Evolutionary conservation across 179 eudicot genomes (phyloP).

Genomic region (Vitellaria paradoxa): DNA sequence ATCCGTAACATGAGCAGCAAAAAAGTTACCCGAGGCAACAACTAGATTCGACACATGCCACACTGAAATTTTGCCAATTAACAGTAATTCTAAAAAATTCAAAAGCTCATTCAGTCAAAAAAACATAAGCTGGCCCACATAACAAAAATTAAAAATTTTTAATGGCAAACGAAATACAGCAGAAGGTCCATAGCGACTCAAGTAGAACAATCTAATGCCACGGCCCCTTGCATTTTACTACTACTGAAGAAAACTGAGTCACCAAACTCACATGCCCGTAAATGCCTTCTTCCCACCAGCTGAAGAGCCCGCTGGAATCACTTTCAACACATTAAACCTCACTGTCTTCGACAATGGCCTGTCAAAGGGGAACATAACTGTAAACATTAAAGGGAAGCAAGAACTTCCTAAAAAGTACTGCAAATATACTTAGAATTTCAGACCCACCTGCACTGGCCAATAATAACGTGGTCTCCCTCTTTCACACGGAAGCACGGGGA

Average conservation of each 20-base stretch:
- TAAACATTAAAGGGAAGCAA: not conserved
- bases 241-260: not conserved
- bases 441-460: slow-evolving; percentile 28
- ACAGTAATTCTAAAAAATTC: too few species aligned
- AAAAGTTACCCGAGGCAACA: too few species aligned
- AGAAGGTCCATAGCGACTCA: not conserved
- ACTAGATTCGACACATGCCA: too few species aligned
- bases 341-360: slow-evolving; percentile 29
- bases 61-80: too few species aligned
- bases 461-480: slow-evolving; percentile 26
- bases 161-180: too few species aligned
- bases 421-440: not conserved
- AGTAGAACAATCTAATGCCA: not conserved
- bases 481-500: slow-evolving; percentile 32
- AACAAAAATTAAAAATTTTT: too few species aligned
- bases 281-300: slow-evolving; percentile 29
- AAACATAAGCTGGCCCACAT: too few species aligned
- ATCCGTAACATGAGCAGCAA: too few species aligned
- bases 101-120: too few species aligned
- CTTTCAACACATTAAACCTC: slow-evolving; percentile 28
- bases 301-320: slow-evolving; percentile 30
- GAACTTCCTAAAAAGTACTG: not conserved
- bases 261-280: slow-evolving; percentile 7
- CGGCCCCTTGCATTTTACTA: not conserved
- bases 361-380: not conserved